Conservation (phyloP, 768 basidiomycete genomes). For the Lactarius sp. region DNA sequence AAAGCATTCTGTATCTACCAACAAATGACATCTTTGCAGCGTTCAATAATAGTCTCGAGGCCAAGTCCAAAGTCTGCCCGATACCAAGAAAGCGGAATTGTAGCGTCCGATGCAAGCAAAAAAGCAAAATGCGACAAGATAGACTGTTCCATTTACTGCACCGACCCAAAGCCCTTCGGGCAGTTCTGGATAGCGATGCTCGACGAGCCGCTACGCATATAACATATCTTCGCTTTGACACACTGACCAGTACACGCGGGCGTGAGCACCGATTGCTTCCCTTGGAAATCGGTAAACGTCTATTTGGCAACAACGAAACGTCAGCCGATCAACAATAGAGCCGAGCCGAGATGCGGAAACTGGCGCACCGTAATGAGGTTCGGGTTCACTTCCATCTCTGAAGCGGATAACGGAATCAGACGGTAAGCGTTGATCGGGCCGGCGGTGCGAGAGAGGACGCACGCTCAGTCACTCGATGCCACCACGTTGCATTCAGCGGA, state of each 20-base stretch:
- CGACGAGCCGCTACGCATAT: slow-evolving; percentile 70
- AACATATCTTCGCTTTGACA: slow-evolving; percentile 64
- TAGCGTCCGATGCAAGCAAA: not conserved
- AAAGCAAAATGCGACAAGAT: not conserved
- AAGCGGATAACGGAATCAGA: slow-evolving; percentile 3
- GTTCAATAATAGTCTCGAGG: too few species aligned
- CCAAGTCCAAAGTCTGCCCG: too few species aligned
- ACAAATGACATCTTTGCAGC: too few species aligned
- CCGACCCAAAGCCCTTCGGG: slow-evolving; percentile 57
- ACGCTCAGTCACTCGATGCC: slow-evolving; percentile 77
- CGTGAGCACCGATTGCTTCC: slow-evolving; percentile 57
- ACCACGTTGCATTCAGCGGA: slow-evolving; percentile 78
- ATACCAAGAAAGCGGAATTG: too few species aligned
- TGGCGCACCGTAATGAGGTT: slow-evolving; percentile 50
- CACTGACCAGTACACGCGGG: slow-evolving; percentile 58
- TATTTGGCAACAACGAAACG: slow-evolving; percentile 28
- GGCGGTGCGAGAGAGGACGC: slow-evolving; percentile 24
- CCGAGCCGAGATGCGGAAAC: not conserved
- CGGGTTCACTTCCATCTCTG: slow-evolving; percentile 55
- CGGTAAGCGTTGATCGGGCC: not conserved
- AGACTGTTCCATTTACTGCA: slow-evolving; percentile 35
- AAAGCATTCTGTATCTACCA: too few species aligned
- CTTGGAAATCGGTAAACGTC: slow-evolving; percentile 67
- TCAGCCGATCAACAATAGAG: not conserved
- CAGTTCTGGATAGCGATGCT: slow-evolving; percentile 59